Conservation (phyloP, 164 flowering plant species). For the Dillenia suffruticosa region DNA sequence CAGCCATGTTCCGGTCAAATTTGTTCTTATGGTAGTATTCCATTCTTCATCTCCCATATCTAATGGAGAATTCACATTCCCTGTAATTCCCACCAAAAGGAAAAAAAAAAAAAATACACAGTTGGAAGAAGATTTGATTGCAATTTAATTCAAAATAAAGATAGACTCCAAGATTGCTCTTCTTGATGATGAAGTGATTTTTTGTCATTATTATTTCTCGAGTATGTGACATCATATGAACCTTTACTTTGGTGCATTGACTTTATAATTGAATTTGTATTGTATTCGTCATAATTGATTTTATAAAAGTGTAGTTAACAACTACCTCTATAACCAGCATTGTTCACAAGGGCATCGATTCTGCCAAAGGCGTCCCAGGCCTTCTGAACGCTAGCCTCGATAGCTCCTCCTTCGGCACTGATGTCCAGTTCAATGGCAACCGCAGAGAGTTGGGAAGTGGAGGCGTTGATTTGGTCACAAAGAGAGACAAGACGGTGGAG, state of each 20-base stretch:
- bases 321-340: conserved; percentile 75
- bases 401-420: conserved; percentile 30
- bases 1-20: conserved; percentile 71
- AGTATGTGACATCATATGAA: too few relatives aligned
- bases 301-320: too few relatives aligned
- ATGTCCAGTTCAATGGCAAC: conserved; percentile 54
- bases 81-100: conserved; percentile 20
- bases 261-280: too few relatives aligned
- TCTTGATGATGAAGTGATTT: too few relatives aligned
- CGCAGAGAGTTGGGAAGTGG: conserved; percentile 26
- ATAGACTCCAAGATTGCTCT: too few relatives aligned
- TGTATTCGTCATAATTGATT: too few relatives aligned
- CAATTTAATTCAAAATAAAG: too few relatives aligned
- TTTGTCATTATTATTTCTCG: too few relatives aligned
- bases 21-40: conserved; percentile 42
- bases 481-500: conserved; percentile 52
- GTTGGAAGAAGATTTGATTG: too few relatives aligned
- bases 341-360: conserved; percentile 67
- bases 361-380: conserved; percentile 83
- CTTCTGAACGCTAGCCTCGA: conserved; percentile 39
- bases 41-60: conserved; percentile 71
- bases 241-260: too few relatives aligned
- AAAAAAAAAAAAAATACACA: too few relatives aligned
- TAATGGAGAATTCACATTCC: conserved; percentile 34
- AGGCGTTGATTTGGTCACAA: conserved; percentile 57